Conservation (phyloP, 2,329 filamentous ascomycete species). For the Trichoderma sp. region DNA sequence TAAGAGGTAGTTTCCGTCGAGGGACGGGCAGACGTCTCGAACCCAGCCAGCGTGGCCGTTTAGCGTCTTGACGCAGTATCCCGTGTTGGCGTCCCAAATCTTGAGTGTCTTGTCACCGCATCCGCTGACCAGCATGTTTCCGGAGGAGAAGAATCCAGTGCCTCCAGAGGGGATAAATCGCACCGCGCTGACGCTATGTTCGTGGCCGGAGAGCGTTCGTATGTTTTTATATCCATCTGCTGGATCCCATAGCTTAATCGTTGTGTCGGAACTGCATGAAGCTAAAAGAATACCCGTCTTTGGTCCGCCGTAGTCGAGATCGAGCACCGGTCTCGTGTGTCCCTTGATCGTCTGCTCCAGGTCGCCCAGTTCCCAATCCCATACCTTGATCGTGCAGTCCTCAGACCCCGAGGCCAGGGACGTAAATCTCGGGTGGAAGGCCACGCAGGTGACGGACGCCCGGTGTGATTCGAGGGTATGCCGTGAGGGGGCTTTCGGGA, state of each 20-base stretch:
- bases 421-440: constrained; percentile 93
- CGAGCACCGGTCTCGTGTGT: constrained; percentile 83
- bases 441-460: constrained; percentile 78
- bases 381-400: constrained; percentile 92
- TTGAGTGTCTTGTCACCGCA: constrained; percentile 81
- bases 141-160: constrained; percentile 71
- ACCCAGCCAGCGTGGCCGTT: constrained; percentile 87
- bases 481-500: constrained; percentile 77
- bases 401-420: constrained; percentile 91
- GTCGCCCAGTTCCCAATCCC: constrained; percentile 95
- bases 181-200: constrained; percentile 86
- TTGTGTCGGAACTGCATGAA: constrained; percentile 84
- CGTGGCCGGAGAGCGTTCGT: constrained; percentile 84
- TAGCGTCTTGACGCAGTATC: constrained; percentile 90
- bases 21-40: constrained; percentile 79
- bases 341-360: constrained; percentile 87
- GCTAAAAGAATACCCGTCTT: constrained; percentile 49
- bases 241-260: constrained; percentile 94
- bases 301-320: constrained; percentile 88
- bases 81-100: constrained; percentile 92
- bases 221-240: constrained; percentile 94
- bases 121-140: constrained; percentile 83
- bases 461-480: constrained; percentile 84
- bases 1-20: constrained; percentile 80
- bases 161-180: constrained; percentile 85